A percentile compares a stretch with the other conserved stretches of the same genome.
Evolutionary conservation across 1,284 basidiomycete species (phyloP).

Genomic region (Somion occarium): DNA sequence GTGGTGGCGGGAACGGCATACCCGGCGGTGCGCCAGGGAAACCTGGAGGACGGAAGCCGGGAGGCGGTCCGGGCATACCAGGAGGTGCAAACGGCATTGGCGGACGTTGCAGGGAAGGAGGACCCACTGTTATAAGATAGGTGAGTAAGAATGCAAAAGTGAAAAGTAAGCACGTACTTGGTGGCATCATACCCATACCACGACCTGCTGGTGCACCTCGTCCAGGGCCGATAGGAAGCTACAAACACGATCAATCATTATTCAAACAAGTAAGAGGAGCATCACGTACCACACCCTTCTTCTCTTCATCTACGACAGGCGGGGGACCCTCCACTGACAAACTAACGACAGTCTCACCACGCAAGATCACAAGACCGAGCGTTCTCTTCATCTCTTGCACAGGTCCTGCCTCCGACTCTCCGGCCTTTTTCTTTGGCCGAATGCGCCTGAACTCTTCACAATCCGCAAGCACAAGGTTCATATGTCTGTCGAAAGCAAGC

Average conservation of each 20-base stretch:
- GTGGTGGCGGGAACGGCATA: slow-evolving; percentile 62
- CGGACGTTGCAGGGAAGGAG: slow-evolving; percentile 71
- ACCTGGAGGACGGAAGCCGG: slow-evolving; percentile 80
- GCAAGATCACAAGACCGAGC: slow-evolving; percentile 91
- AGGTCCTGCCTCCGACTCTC: slow-evolving; percentile 68
- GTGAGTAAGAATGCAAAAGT: slow-evolving; percentile 5
- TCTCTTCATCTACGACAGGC: slow-evolving; percentile 85
- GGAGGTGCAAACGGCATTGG: slow-evolving; percentile 85
- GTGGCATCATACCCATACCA: slow-evolving; percentile 95
- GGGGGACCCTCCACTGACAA: slow-evolving; percentile 95
- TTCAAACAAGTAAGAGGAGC: slow-evolving; percentile 11
- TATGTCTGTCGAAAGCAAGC: slow-evolving; percentile 99
- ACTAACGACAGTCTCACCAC: slow-evolving; percentile 96
- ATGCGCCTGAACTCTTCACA: slow-evolving; percentile 94
- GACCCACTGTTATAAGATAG: slow-evolving; percentile 43
- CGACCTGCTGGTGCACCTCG: slow-evolving; percentile 94
- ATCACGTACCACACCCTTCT: slow-evolving; percentile 66
- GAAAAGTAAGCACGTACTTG: slow-evolving; percentile 50
- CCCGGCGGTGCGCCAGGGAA: slow-evolving; percentile 51
- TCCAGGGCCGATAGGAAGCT: slow-evolving; percentile 89
- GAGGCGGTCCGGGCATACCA: slow-evolving; percentile 73
- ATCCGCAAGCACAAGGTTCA: slow-evolving; percentile 98
- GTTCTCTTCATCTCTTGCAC: slow-evolving; percentile 96
- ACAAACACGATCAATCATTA: slow-evolving; percentile 7
- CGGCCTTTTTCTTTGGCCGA: slow-evolving; percentile 80